Evolutionary conservation across 192 early-diverging fungal genomes (phyloP).

Genomic region (Umbelopsis ramanniana): DNA sequence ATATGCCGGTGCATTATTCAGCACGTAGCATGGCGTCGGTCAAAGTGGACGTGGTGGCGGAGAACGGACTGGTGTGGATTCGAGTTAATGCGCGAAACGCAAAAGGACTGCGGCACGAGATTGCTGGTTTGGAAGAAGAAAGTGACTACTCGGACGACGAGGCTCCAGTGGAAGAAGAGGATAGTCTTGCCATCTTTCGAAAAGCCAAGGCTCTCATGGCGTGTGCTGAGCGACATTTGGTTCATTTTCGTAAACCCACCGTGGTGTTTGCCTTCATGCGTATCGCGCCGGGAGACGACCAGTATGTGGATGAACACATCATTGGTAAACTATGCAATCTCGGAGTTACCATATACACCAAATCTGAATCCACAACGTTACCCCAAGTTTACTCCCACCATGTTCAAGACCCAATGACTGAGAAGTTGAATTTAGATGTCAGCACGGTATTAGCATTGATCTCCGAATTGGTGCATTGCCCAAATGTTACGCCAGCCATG

Average conservation of each 20-base stretch:
- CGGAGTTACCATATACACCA: conserved; percentile 30
- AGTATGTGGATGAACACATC: conserved; percentile 35
- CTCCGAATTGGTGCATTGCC: conserved; percentile 45
- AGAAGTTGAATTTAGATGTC: conserved; percentile 50
- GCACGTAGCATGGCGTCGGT: conserved; percentile 28
- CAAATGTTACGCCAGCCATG: conserved; percentile 31
- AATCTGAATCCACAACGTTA: not conserved
- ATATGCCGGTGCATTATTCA: conserved; percentile 22
- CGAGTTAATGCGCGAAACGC: conserved; percentile 55
- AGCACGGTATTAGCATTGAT: conserved; percentile 50
- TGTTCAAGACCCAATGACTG: conserved; percentile 24
- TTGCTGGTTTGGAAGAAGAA: conserved; percentile 49
- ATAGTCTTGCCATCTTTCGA: conserved; percentile 34
- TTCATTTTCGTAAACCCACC: conserved; percentile 35
- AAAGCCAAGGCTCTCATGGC: conserved; percentile 29
- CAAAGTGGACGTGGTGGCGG: conserved; percentile 54
- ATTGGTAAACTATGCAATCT: conserved; percentile 27
- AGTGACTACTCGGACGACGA: conserved; percentile 26
- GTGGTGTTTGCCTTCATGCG: conserved; percentile 44
- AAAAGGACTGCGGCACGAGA: conserved; percentile 50
- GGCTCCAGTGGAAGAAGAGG: conserved; percentile 6
- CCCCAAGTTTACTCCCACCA: not conserved
- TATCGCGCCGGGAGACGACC: conserved; percentile 28
- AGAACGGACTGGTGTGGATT: conserved; percentile 53
- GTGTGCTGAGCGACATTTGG: conserved; percentile 32